Evolutionary conservation across 768 basidiomycete genomes (phyloP).

Genomic region (Lactarius akahatsu): DNA sequence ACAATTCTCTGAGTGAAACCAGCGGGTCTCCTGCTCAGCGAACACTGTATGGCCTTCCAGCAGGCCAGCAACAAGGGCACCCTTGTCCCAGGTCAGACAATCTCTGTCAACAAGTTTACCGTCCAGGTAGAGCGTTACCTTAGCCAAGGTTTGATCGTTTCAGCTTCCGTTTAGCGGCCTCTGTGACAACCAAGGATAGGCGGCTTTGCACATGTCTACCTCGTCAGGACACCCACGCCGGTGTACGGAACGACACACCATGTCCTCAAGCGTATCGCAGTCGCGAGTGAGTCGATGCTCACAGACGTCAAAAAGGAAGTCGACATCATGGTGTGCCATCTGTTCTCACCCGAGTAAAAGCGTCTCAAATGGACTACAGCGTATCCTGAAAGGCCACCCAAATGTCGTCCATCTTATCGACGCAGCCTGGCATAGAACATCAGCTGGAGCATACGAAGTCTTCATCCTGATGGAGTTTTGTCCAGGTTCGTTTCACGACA

Average conservation of each 20-base stretch:
- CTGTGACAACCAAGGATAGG: slow-evolving; percentile 48
- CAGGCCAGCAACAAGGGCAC: slow-evolving; percentile 64
- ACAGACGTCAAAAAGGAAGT: slow-evolving; percentile 96
- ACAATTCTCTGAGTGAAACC: slow-evolving; percentile 8
- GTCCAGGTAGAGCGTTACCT: slow-evolving; percentile 95
- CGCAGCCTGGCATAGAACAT: slow-evolving; percentile 84
- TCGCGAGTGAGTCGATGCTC: slow-evolving; percentile 85
- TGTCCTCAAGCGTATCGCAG: slow-evolving; percentile 95
- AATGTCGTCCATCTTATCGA: slow-evolving; percentile 97
- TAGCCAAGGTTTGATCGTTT: slow-evolving; percentile 70
- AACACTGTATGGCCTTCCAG: slow-evolving; percentile 47
- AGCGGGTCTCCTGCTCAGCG: slow-evolving; percentile 1
- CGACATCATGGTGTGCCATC: slow-evolving; percentile 87
- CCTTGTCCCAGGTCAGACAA: slow-evolving; percentile 77
- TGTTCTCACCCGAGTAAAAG: neutral
- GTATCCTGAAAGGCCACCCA: slow-evolving; percentile 87
- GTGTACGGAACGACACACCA: slow-evolving; percentile 92
- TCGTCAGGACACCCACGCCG: slow-evolving; percentile 82
- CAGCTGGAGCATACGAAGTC: slow-evolving; percentile 87
- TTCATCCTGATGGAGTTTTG: slow-evolving; percentile 99
- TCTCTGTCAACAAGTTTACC: slow-evolving; percentile 83
- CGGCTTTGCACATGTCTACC: slow-evolving; percentile 97
- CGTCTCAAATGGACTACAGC: slow-evolving; percentile 44
- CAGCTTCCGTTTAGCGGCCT: slow-evolving; percentile 7
- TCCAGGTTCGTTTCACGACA: slow-evolving; percentile 54